A percentile compares a stretch with the other conserved stretches of the same genome.
Evolutionary conservation across 441 rosid genomes (phyloP).

Genomic region (Populus hybrid): DNA sequence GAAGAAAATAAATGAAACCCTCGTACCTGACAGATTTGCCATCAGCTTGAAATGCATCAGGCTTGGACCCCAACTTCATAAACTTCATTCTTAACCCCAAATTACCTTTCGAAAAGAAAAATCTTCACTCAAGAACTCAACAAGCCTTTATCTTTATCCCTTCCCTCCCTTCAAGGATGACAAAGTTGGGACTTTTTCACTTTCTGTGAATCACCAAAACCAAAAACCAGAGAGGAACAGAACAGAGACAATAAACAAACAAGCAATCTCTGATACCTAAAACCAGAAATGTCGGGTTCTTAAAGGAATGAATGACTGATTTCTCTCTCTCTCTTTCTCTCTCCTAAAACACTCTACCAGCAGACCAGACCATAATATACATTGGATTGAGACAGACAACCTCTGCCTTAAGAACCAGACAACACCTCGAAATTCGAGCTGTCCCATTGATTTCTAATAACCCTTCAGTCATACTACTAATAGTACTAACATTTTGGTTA

Average conservation of each 20-base stretch:
- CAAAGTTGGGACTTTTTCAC: background rate
- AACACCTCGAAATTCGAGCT: slow-evolving; percentile 33
- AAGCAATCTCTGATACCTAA: slow-evolving; percentile 1
- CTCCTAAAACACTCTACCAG: slow-evolving; percentile 9
- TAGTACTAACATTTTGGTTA: background rate
- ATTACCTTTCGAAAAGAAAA: slow-evolving; percentile 14
- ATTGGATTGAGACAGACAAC: slow-evolving; percentile 33
- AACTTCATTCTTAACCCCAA: slow-evolving; percentile 66
- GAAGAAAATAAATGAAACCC: background rate
- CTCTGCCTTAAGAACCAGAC: slow-evolving; percentile 22
- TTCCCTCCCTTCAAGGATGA: background rate
- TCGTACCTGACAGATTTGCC: slow-evolving; percentile 67
- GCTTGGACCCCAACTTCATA: slow-evolving; percentile 96
- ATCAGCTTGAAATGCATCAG: slow-evolving; percentile 82
- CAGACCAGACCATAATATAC: slow-evolving; percentile 33
- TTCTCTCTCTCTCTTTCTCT: background rate
- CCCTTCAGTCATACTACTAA: slow-evolving; percentile 14
- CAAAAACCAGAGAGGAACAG: background rate
- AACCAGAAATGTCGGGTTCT: slow-evolving; percentile 20
- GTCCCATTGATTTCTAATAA: slow-evolving; percentile 20
- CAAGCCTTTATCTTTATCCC: slow-evolving; percentile 12
- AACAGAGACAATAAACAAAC: background rate
- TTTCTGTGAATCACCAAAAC: background rate
- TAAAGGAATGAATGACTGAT: background rate
- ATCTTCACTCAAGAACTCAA: slow-evolving; percentile 16